phyloP scores from a whole-genome alignment of 2,329 filamentous ascomycete genomes.

The Fusarium virguliforme region DNA sequence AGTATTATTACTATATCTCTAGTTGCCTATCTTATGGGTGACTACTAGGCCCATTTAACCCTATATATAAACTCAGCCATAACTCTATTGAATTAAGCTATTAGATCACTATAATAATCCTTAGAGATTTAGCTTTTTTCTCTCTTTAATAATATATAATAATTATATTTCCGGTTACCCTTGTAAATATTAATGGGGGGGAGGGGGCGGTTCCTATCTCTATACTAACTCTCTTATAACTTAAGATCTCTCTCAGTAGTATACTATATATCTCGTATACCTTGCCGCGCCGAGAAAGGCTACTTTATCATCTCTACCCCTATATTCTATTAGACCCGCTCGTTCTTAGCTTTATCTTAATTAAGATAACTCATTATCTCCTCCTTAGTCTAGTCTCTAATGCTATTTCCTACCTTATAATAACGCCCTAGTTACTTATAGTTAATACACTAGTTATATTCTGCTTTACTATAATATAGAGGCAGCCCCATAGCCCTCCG shows the following conservation, averaged over 20 bases:
- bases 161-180: no score
- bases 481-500: no score
- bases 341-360: constrained; percentile 21
- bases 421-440: no score
- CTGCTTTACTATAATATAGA: no score
- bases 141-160: constrained; percentile 14
- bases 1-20: neutral
- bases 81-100: neutral
- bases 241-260: constrained; percentile 12
- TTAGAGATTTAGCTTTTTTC: neutral
- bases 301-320: neutral
- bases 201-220: constrained; percentile 16
- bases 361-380: constrained; percentile 19
- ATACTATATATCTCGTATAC: constrained; percentile 18
- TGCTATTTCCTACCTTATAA: neutral
- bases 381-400: constrained; percentile 15
- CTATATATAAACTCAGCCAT: neutral
- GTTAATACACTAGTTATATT: no score
- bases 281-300: constrained; percentile 2
- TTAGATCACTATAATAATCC: neutral
- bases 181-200: constrained; percentile 13
- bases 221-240: constrained; percentile 7
- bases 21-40: neutral
- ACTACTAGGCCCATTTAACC: neutral
- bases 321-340: no score